Evolutionary conservation across 2,329 filamentous ascomycete genomes (phyloP).

Genomic region (Chaetomium sp.): DNA sequence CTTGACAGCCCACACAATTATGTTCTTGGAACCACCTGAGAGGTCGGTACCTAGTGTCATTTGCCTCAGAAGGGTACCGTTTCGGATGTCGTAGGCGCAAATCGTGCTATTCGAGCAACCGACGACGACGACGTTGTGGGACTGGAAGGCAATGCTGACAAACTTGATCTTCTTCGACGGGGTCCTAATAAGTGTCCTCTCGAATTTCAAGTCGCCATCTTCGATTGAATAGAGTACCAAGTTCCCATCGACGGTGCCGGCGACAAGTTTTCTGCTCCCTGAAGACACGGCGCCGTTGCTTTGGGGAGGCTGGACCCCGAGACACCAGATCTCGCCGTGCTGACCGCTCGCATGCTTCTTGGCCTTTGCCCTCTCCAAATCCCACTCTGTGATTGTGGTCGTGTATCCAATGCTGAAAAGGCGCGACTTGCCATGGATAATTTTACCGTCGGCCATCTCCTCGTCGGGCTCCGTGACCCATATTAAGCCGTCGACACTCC

Average conservation of each 20-base stretch:
- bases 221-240: constrained; percentile 81
- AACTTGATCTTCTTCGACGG: constrained; percentile 81
- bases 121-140: constrained; percentile 72
- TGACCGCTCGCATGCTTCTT: constrained; percentile 82
- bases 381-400: constrained; percentile 89
- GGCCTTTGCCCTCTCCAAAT: constrained; percentile 71
- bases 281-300: constrained; percentile 21
- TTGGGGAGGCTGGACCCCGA: constrained; percentile 72
- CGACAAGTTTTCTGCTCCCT: constrained; percentile 58
- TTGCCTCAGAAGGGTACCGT: constrained; percentile 65
- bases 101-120: constrained; percentile 98
- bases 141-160: constrained; percentile 86
- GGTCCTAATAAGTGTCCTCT: constrained; percentile 67
- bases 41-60: constrained; percentile 82
- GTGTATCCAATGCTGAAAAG: constrained; percentile 97
- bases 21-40: constrained; percentile 69
- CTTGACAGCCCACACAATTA: constrained; percentile 90
- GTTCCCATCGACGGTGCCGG: constrained; percentile 84
- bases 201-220: constrained; percentile 74
- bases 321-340: constrained; percentile 94
- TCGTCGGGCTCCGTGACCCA: constrained; percentile 87
- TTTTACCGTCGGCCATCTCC: constrained; percentile 54
- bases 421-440: constrained; percentile 64
- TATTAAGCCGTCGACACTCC: constrained; percentile 81
- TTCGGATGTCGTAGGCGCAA: constrained; percentile 79